Conservation (phyloP, 352 stramenopile species). For the Phytophthora europaea region DNA sequence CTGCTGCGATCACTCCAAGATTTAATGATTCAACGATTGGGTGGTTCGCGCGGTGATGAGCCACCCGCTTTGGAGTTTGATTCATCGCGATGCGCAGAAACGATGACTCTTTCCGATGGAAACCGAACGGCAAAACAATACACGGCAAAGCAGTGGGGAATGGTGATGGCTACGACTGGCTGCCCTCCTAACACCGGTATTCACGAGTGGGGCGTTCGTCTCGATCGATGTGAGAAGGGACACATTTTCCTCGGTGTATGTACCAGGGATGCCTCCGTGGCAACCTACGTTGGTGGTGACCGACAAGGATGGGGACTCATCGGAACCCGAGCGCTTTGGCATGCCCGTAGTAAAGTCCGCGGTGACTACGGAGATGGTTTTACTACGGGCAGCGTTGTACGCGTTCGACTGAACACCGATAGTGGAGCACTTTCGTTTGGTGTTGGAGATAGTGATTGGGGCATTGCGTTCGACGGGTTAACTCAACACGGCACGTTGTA, state of each 20-base stretch:
- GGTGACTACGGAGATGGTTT: constrained; percentile 92
- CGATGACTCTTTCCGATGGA: constrained; percentile 87
- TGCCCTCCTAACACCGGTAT: constrained; percentile 88
- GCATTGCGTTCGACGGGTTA: constrained; percentile 89
- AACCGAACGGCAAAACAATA: constrained; percentile 91
- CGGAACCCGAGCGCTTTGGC: constrained; percentile 89
- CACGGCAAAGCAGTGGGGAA: constrained; percentile 92
- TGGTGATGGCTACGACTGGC: constrained; percentile 89
- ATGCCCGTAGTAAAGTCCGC: constrained; percentile 91
- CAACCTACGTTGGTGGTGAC: constrained; percentile 91
- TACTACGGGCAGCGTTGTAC: constrained; percentile 86
- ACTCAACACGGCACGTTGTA: constrained; percentile 91
- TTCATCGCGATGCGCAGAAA: constrained; percentile 87
- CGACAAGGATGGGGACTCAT: constrained; percentile 91
- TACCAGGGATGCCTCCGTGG: constrained; percentile 86
- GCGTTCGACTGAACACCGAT: constrained; percentile 88
- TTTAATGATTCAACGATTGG: constrained; percentile 85
- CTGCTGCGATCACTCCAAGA: constrained; percentile 88
- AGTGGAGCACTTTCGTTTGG: constrained; percentile 89
- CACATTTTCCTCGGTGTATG: constrained; percentile 93
- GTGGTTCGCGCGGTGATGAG: constrained; percentile 77
- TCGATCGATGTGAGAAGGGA: constrained; percentile 91
- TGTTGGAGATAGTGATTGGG: constrained; percentile 90
- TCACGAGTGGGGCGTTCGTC: constrained; percentile 89
- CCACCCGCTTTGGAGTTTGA: constrained; percentile 89